A percentile compares a stretch with the other conserved stretches of the same genome.
Conservation (phyloP, 2,329 filamentous ascomycete genomes). For the Fusarium sp. region DNA sequence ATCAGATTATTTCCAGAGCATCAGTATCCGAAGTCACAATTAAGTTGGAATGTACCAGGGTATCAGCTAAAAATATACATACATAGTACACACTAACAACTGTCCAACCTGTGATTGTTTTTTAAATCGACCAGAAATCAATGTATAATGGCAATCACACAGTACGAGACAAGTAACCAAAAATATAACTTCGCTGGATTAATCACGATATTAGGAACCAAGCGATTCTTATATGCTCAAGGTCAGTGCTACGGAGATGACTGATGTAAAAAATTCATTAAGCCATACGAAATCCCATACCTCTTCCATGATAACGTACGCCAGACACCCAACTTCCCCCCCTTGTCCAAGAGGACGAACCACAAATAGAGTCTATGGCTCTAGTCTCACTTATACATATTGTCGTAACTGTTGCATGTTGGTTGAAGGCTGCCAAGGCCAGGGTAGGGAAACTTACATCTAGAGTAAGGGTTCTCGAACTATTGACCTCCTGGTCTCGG, state of each 20-base stretch:
- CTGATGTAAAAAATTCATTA: conserved; percentile 17
- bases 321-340: conserved; percentile 15
- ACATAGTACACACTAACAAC: too few species aligned
- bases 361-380: background rate
- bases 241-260: background rate
- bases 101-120: background rate
- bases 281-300: conserved; percentile 9
- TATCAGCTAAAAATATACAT: background rate
- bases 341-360: conserved; percentile 14
- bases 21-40: too few species aligned
- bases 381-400: conserved; percentile 47
- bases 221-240: background rate
- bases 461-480: conserved; percentile 88
- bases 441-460: conserved; percentile 77
- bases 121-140: background rate
- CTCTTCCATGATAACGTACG: conserved; percentile 6
- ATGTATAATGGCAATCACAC: background rate
- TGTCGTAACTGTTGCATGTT: conserved; percentile 49
- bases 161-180: too few species aligned
- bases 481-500: conserved; percentile 93
- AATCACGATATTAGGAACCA: background rate
- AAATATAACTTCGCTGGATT: background rate
- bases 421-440: conserved; percentile 9
- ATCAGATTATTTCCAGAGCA: too few species aligned
- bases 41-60: too few species aligned